Percentiles rank a stretch among this genome's conserved stretches.
Evolutionary conservation across 257 asterid genomes (phyloP).

Genomic region (Nicotiana obtusifolia): DNA sequence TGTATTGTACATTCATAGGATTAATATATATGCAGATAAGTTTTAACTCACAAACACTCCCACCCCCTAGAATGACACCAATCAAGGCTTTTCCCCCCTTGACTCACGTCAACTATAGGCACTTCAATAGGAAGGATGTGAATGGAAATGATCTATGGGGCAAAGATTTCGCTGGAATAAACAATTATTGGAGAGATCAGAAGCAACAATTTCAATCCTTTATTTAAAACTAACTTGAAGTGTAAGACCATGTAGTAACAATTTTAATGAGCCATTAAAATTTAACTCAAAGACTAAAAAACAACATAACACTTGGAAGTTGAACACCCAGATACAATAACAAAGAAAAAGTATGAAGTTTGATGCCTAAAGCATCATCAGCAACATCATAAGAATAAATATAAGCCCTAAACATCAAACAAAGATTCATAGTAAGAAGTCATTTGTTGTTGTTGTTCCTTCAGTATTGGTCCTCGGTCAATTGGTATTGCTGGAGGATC

Average conservation of each 20-base stretch:
- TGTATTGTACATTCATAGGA: too few relatives aligned
- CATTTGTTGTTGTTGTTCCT: not conserved
- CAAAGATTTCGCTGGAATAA: not conserved
- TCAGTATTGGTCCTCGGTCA: constrained; percentile 29
- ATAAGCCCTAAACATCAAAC: not conserved
- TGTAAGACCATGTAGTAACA: not conserved
- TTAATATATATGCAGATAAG: too few relatives aligned
- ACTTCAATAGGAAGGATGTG: not conserved
- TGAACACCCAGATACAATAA: not conserved
- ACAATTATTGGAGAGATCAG: not conserved
- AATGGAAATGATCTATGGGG: not conserved
- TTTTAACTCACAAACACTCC: too few relatives aligned
- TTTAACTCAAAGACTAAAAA: not conserved
- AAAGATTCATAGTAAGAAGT: not conserved
- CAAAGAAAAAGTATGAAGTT: not conserved
- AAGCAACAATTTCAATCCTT: not conserved
- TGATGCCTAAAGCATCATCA: constrained; percentile 3
- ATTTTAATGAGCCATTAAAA: constrained; percentile 1
- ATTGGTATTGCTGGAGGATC: constrained; percentile 62
- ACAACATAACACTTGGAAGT: not conserved
- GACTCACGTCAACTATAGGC: not conserved
- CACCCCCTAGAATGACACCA: too few relatives aligned
- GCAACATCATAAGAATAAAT: not conserved
- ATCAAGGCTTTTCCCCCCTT: too few relatives aligned
- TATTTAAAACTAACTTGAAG: not conserved